A percentile compares a stretch with the other conserved stretches of the same genome.
phyloP scores from a whole-genome alignment of 2,329 filamentous ascomycete species.

The Myrmaecium sp. region DNA sequence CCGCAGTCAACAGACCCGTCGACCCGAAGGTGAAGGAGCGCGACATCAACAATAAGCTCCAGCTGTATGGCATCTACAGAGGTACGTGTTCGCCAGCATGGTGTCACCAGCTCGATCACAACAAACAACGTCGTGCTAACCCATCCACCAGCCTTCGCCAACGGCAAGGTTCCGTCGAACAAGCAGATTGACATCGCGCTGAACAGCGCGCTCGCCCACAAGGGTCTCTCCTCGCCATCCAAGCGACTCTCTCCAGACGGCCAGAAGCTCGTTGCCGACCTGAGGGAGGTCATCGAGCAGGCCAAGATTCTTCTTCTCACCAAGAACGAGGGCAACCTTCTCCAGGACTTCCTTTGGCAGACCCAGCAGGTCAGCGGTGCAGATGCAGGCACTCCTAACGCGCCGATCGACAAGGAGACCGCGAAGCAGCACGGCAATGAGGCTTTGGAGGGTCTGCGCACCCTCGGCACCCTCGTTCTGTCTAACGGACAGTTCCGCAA shows the following conservation, averaged over 20 bases:
- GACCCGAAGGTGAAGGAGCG: conserved; percentile 61
- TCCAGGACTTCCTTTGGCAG: conserved; percentile 97
- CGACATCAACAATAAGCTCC: conserved; percentile 84
- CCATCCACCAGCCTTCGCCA: conserved; percentile 48
- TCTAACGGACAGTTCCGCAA: conserved; percentile 96
- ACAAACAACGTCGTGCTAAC: conserved; percentile 6
- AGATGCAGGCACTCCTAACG: conserved; percentile 42
- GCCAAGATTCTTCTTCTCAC: conserved; percentile 72
- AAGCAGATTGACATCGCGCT: conserved; percentile 90
- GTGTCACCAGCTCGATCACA: not conserved
- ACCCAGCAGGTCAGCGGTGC: conserved; percentile 57
- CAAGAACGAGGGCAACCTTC: conserved; percentile 87
- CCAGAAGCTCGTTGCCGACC: conserved; percentile 57
- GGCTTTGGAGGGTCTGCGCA: conserved; percentile 70
- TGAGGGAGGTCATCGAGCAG: conserved; percentile 64
- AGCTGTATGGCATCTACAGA: conserved; percentile 76
- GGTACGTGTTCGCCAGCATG: conserved; percentile 27
- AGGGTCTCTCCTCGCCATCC: conserved; percentile 51
- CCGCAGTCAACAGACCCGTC: conserved; percentile 53
- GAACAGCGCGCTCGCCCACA: conserved; percentile 68
- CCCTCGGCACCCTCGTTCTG: conserved; percentile 73
- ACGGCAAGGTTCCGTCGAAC: conserved; percentile 90
- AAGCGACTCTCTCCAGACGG: conserved; percentile 70
- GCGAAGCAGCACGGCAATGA: conserved; percentile 72
- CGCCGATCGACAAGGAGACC: conserved; percentile 56